Evolutionary conservation across 305 asterid genomes (phyloP).

Genomic region (Fraxinus baroniana): DNA sequence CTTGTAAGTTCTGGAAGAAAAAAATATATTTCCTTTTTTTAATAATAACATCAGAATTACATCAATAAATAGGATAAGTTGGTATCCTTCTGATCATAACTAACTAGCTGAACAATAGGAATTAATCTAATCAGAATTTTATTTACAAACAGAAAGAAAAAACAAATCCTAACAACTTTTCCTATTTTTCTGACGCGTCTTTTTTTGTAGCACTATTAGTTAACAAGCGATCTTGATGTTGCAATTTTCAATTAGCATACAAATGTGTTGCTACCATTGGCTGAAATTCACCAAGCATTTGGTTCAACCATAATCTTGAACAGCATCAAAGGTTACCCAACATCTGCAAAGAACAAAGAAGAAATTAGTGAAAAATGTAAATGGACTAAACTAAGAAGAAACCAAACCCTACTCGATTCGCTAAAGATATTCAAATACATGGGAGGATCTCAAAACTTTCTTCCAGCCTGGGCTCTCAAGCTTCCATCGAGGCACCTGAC

Average conservation of each 20-base stretch:
- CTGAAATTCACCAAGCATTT: not conserved
- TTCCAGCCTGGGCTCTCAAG: not conserved
- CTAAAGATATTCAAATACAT: not conserved
- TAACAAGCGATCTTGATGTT: not conserved
- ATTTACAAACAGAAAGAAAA: not conserved
- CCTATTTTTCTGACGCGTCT: not conserved
- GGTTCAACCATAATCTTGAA: not conserved
- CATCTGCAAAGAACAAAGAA: not conserved
- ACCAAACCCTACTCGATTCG: not conserved
- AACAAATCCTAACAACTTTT: not conserved
- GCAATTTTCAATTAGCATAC: not conserved
- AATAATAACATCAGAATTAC: no score
- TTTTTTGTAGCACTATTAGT: not conserved
- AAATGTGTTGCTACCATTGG: not conserved
- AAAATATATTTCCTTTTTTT: no score
- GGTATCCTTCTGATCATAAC: not conserved
- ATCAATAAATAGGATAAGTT: not conserved
- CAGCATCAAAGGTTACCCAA: not conserved
- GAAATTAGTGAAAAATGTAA: not conserved
- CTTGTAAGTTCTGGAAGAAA: not conserved
- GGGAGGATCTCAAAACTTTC: not conserved
- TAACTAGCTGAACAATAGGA: not conserved
- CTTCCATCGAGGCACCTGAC: not conserved
- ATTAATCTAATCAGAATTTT: not conserved
- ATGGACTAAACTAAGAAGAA: not conserved